Evolutionary conservation across 2,329 filamentous ascomycete genomes (phyloP).

Genomic region (Neurospora sp.): DNA sequence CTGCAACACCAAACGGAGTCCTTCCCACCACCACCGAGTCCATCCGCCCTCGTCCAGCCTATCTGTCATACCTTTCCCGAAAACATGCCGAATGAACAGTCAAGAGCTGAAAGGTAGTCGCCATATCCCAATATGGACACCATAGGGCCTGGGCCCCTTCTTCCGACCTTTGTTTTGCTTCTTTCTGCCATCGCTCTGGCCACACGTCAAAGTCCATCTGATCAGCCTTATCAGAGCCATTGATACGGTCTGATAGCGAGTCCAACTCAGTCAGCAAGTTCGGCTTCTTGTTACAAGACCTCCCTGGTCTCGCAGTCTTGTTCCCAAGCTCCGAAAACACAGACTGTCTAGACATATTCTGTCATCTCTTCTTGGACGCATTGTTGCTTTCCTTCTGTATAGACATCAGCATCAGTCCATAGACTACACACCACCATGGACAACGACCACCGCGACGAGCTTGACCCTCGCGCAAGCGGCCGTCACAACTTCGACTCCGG

Average conservation of each 20-base stretch:
- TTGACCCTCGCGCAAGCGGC: conserved; percentile 16
- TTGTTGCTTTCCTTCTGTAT: neutral
- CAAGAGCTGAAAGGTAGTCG: neutral
- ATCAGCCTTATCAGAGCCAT: neutral
- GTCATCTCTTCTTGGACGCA: neutral
- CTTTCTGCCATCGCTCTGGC: neutral
- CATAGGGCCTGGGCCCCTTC: neutral
- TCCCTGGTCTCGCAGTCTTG: neutral
- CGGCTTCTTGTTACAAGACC: neutral
- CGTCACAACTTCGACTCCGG: conserved; percentile 30
- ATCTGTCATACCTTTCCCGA: neutral
- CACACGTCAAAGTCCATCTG: neutral
- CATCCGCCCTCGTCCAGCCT: neutral
- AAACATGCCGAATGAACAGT: neutral
- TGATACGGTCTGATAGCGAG: neutral
- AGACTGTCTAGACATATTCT: neutral
- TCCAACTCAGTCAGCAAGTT: neutral
- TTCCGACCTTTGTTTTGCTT: neutral
- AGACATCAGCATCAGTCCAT: neutral
- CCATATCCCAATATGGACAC: neutral
- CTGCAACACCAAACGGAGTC: neutral
- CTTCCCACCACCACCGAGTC: neutral
- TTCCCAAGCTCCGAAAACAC: neutral
- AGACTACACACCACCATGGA: conserved; percentile 5
- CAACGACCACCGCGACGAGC: conserved; percentile 11